Conservation (phyloP, 495 filamentous ascomycete genomes). For the Xylaria acuta region DNA sequence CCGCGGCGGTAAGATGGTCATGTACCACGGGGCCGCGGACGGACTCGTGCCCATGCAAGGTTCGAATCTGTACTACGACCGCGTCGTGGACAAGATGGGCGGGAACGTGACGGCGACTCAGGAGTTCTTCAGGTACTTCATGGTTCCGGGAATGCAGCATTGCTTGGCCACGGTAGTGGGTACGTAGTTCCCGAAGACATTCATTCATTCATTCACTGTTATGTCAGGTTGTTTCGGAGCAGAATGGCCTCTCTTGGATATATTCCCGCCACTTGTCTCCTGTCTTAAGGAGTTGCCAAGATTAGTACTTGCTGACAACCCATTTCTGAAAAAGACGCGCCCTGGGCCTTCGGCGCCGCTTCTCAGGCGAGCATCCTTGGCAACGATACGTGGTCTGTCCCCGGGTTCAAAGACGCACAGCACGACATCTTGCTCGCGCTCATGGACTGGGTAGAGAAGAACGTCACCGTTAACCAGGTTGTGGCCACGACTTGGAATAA, state of each 20-base stretch:
- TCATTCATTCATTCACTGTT: neutral
- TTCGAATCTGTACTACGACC: constrained; percentile 52
- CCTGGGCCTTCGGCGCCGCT: constrained; percentile 48
- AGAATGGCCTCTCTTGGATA: neutral
- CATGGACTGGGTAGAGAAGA: constrained; percentile 31
- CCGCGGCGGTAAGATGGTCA: constrained; percentile 60
- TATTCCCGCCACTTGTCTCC: neutral
- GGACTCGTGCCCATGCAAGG: constrained; percentile 52
- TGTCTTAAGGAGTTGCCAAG: neutral
- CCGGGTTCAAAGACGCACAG: constrained; percentile 51
- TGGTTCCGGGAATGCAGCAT: constrained; percentile 52
- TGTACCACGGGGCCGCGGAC: constrained; percentile 62
- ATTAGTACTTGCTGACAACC: neutral
- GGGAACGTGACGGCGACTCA: constrained; percentile 31
- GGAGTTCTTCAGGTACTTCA: constrained; percentile 47
- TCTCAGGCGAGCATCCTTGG: constrained; percentile 38
- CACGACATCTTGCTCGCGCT: constrained; percentile 44
- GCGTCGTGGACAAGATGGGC: constrained; percentile 45
- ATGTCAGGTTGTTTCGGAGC: neutral
- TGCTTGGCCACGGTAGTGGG: constrained; percentile 33
- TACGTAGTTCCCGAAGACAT: neutral
- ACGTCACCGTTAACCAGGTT: constrained; percentile 39
- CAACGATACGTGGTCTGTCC: constrained; percentile 39
- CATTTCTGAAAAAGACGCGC: constrained; percentile 36
- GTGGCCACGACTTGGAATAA: constrained; percentile 50